Evolutionary conservation across 768 basidiomycete species (phyloP), one percentile per base, ranked within the genome.

Genomic region (Suillus weaverae): DNA sequence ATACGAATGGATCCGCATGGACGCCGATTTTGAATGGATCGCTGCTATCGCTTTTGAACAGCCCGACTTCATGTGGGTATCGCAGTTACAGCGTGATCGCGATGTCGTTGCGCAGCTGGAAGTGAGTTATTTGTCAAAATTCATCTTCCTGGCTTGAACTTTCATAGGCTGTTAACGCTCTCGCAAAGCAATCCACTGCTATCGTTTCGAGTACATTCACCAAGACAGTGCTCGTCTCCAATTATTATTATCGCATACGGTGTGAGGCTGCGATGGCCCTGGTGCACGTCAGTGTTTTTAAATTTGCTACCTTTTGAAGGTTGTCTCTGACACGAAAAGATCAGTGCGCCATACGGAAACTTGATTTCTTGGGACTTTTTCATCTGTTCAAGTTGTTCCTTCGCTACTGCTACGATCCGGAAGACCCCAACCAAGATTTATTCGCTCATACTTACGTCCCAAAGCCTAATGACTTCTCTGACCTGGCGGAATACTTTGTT

Each of bases 21-120:
- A 99, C 73, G 95, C 97, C 18, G 97, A 99, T 74, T 96, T 97
- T 75, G 97, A 99, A 79, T 99, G 97, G 97, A 92, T 99, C 62
- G 91, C 94, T n/a, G 85, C 84, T 44, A 86, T 98, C 66, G 88
- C 88, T 67, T 99, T 97, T 68, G 92, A 96, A 60, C 95, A 98
- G 79, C 94, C 94, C 50, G 95, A 96, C 80, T 99, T 95, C 72
- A 97, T 97, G 94, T 99, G 96, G 95, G 92, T 97, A 26, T 94
- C 90, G 46, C 97, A 99, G 74, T 80, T 99, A 60, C 94, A 97
- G 77, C 83, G 95, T 63, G 97, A 99, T 77, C 82, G 95, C 66
- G 97, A 99, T 78, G 96, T 99, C 43, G 90, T 98, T 26, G 97
- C 97, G 2, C 97, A 99, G 76, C 81, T 98, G 16, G 96, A 99